phyloP scores from a whole-genome alignment of 2,329 filamentous ascomycete species.

The Fonsecaea pugnacius region DNA sequence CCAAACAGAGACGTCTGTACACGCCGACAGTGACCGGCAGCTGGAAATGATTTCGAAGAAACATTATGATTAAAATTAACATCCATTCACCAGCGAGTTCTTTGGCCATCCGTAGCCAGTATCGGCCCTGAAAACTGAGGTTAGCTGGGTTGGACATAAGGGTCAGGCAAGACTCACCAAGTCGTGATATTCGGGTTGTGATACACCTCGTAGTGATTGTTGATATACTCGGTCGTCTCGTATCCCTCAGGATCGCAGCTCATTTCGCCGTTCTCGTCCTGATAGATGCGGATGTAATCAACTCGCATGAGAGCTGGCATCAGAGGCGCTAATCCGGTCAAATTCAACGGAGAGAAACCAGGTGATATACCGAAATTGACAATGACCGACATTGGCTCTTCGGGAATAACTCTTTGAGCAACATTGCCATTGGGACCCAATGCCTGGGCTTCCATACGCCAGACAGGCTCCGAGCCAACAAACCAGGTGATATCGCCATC shows the following conservation, averaged over 20 bases:
- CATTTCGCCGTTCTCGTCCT: conserved; percentile 62
- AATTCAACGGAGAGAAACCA: conserved; percentile 66
- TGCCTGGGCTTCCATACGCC: conserved; percentile 64
- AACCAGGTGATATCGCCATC: conserved; percentile 70
- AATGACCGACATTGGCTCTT: conserved; percentile 70
- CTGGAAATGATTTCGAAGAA: conserved; percentile 33
- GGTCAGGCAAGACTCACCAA: conserved; percentile 56
- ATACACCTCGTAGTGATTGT: conserved; percentile 64
- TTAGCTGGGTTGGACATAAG: conserved; percentile 22
- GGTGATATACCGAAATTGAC: conserved; percentile 73
- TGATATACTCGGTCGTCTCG: conserved; percentile 70
- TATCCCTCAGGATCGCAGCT: conserved; percentile 72
- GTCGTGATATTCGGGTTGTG: conserved; percentile 66
- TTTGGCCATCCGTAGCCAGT: conserved; percentile 64
- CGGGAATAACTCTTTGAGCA: conserved; percentile 66
- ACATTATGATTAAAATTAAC: conserved; percentile 43
- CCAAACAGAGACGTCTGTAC: conserved; percentile 32
- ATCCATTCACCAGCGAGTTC: conserved; percentile 65
- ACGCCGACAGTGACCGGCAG: conserved; percentile 21
- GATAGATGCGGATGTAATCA: conserved; percentile 73
- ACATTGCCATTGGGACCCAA: conserved; percentile 72
- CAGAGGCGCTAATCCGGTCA: conserved; percentile 58
- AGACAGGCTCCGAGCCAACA: conserved; percentile 65
- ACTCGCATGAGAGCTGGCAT: conserved; percentile 69
- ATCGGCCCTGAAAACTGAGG: conserved; percentile 43